Evolutionary conservation across 2,329 filamentous ascomycete species (phyloP).

Genomic region (Fusarium sp.): DNA sequence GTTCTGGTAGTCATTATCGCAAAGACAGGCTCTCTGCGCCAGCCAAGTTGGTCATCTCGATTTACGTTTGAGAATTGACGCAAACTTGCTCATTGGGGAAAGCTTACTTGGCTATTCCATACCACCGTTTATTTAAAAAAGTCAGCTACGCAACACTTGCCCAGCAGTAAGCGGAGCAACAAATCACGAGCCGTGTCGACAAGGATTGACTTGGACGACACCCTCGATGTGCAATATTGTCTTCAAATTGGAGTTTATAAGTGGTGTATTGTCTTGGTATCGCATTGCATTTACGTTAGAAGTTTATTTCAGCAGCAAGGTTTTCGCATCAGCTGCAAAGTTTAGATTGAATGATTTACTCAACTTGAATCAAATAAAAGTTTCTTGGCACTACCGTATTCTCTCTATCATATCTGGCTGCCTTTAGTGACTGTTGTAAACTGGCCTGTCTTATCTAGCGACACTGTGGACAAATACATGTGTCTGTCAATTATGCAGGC

Average conservation of each 20-base stretch:
- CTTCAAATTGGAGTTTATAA: fast-evolving
- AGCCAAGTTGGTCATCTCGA: fast-evolving
- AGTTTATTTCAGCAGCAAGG: not conserved
- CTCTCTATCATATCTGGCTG: too few relatives aligned
- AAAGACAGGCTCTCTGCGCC: too few relatives aligned
- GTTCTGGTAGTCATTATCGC: too few relatives aligned
- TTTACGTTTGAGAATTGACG: not conserved
- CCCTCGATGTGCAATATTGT: fast-evolving
- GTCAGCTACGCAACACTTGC: fast-evolving
- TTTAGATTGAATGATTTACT: fast-evolving
- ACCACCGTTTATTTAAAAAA: not conserved
- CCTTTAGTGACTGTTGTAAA: too few relatives aligned
- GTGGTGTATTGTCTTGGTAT: fast-evolving
- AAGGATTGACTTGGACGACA: not conserved
- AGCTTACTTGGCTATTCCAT: not conserved
- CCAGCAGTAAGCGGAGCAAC: not conserved
- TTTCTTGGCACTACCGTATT: too few relatives aligned
- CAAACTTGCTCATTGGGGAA: not conserved
- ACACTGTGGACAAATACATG: too few relatives aligned
- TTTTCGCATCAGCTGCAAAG: fast-evolving
- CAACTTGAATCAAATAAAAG: fast-evolving
- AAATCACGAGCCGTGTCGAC: not conserved
- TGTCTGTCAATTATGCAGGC: too few relatives aligned
- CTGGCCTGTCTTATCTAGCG: too few relatives aligned
- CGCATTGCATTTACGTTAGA: fast-evolving